Conservation (phyloP, 2,329 filamentous ascomycete genomes). For the Fusarium aywerte region DNA sequence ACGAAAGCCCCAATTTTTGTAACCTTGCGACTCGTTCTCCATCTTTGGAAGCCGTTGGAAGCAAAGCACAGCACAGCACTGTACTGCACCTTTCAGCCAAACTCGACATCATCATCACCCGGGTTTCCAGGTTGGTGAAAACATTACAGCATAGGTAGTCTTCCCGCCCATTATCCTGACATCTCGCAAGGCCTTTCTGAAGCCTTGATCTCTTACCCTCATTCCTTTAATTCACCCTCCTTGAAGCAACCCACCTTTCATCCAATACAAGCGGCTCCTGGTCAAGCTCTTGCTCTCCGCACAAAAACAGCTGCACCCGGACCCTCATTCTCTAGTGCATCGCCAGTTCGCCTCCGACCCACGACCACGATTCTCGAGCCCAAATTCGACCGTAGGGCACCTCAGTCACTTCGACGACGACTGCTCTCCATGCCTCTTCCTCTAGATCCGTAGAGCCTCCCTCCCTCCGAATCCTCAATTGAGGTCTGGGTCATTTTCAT, state of each 20-base stretch:
- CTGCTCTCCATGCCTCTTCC: slow-evolving; percentile 49
- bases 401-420: slow-evolving; percentile 21
- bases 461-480: slow-evolving; percentile 38
- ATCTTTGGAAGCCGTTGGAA: slow-evolving; percentile 45
- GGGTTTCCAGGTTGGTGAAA: slow-evolving; percentile 34
- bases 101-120: slow-evolving; percentile 42
- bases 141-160: slow-evolving; percentile 7
- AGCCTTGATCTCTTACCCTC: slow-evolving; percentile 8
- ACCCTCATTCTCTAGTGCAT: slow-evolving; percentile 39
- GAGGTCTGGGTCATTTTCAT: slow-evolving; percentile 44
- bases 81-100: slow-evolving; percentile 25
- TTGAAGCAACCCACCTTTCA: slow-evolving; percentile 11
- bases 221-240: slow-evolving; percentile 26
- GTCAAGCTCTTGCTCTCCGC: slow-evolving; percentile 38
- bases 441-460: slow-evolving; percentile 47
- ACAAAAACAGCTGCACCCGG: slow-evolving; percentile 33
- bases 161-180: slow-evolving; percentile 6
- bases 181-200: neutral
- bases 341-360: slow-evolving; percentile 30
- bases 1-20: slow-evolving; percentile 47
- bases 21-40: slow-evolving; percentile 35
- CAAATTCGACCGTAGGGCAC: slow-evolving; percentile 29
- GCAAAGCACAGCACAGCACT: neutral
- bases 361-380: slow-evolving; percentile 26
- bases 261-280: slow-evolving; percentile 27